A percentile compares a stretch with the other conserved stretches of the same genome.
phyloP scores from a whole-genome alignment of 2,329 filamentous ascomycete species.

The Byssoonygena ceratinophila region DNA sequence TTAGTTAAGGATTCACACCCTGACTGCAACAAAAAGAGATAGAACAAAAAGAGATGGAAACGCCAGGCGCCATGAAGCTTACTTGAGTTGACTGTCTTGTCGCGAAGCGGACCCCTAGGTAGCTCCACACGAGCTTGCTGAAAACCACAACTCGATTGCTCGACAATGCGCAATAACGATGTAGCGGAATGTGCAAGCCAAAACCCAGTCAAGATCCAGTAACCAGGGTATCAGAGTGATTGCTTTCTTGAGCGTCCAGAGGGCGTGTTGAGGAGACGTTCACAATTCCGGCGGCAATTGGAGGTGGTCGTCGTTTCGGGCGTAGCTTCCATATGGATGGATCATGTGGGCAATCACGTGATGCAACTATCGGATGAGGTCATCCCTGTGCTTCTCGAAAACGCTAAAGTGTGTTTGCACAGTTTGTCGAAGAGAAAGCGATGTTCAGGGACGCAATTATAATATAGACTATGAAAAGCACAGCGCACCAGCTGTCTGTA shows the following conservation, averaged over 20 bases:
- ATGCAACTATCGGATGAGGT: not conserved
- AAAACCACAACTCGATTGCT: not conserved
- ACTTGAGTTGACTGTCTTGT: not conserved
- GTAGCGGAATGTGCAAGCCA: not conserved
- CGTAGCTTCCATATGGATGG: not conserved
- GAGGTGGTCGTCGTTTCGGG: not conserved
- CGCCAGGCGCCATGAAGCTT: not conserved
- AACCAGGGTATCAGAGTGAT: not conserved
- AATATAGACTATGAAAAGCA: too few relatives aligned
- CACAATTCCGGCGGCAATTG: too few relatives aligned
- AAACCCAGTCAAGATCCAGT: not conserved
- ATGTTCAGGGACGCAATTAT: too few relatives aligned
- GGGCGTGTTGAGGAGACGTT: not conserved
- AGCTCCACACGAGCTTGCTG: not conserved
- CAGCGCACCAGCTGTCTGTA: too few relatives aligned
- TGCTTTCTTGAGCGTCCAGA: not conserved
- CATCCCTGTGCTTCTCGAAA: too few relatives aligned
- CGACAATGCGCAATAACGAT: not conserved
- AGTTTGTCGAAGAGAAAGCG: too few relatives aligned
- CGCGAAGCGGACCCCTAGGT: not conserved
- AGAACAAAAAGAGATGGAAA: not conserved
- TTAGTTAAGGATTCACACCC: slow-evolving; percentile 7
- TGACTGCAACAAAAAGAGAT: not conserved
- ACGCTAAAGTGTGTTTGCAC: too few relatives aligned
- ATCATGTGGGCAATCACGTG: not conserved